Base-by-base conservation (phyloP, 768 basidiomycete species). In the Hericium alpestre region DNA sequence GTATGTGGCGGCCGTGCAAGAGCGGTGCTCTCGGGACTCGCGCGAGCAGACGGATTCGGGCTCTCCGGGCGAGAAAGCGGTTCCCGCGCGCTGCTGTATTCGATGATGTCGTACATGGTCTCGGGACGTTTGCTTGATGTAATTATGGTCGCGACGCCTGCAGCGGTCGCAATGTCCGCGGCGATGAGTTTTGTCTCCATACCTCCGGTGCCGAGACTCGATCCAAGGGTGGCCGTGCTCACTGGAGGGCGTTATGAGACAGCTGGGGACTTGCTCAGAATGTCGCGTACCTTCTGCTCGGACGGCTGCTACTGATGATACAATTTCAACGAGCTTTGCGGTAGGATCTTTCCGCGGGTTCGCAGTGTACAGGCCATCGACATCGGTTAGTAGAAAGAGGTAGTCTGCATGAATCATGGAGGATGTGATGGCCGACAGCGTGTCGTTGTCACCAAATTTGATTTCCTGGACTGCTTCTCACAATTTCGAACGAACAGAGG, bases 151-250 rank as follows among this genome's bases (percentile, higher is more conserved):
- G 90, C 84, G 37, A 95, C 93, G 7, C 96, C 96, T 0, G 94
- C 95, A 0, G 86, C 93, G 0, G 90, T 95, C 4, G 95, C 93
- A 32, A 99, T 92, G n/a, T 99, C 96, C 0, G 96, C 95, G 1
- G 96, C 96, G 61, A 98, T 96, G 63, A 98, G 81, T 67, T 98
- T 99, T 2, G 96, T 99, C 71, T 96, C 93, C 96, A 98, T 98
- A 3, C 96, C 96, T 0, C 96, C 96, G 1, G 96, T 98, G 0
- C 96, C 96, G 11, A 99, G 79, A 62, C 81, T 90, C 1, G 92
- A 94, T 0, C 96, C 96, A 1, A 95, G 77, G 0, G 96, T 96
- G 2, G 83, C 82, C 0, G 92, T 96, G 69, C 90, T 94, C 8
- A 99, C 96, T 95, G 64, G 23, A 50, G 4, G 32, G 32, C 32